Base-by-base conservation (phyloP, 2,329 filamentous ascomycete species). In the Cercospora nicotianae region DNA sequence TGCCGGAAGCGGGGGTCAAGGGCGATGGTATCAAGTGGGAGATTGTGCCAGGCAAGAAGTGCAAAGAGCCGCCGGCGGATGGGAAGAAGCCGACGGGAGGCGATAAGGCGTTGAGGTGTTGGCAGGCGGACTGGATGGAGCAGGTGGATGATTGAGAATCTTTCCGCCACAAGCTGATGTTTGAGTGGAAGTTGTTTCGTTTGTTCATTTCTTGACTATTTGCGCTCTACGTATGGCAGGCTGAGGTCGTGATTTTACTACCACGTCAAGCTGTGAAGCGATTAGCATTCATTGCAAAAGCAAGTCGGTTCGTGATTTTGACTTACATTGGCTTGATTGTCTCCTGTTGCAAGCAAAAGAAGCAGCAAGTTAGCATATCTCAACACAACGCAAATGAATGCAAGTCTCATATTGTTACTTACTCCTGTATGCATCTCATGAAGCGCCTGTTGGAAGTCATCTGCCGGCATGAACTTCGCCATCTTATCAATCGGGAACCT, bases 401-500 rank as follows among this genome's bases (percentile, higher is more conserved):
- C 36, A 30, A 10, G 2, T 4, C 4, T 5, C 8, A 23, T 4
- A 5, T 3, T 36, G 6, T 5, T 2, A 62, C 60, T 63, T 31
- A 66, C 64, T n/a, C 67, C 68, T 7, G 65, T 66, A 65, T 82
- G 77, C 81, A 83, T 83, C 68, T 82, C 81, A n/a, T 78, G 68
- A 64, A 83, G 57, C 12, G 79, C 82, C 67, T 74, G 75, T 60
- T 79, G 72, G 59, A 80, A 81, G 3, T 83, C 77, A 23, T 81
- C 78, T 31, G 80, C 81, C 60, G 78, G 71, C 75, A 84, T 83
- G 10, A 79, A 78, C 73, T 80, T 83, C 69, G 82, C 78, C 20
- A 85, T 66, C 72, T 80, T 80, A 28, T 85, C 79, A 55, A 84
- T 77, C 0, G 83, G 83, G 58, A 86, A 82, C 68, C 76, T 80